Evolutionary conservation across 306 rosid genomes (phyloP).

Genomic region (Abrus pulchellus): DNA sequence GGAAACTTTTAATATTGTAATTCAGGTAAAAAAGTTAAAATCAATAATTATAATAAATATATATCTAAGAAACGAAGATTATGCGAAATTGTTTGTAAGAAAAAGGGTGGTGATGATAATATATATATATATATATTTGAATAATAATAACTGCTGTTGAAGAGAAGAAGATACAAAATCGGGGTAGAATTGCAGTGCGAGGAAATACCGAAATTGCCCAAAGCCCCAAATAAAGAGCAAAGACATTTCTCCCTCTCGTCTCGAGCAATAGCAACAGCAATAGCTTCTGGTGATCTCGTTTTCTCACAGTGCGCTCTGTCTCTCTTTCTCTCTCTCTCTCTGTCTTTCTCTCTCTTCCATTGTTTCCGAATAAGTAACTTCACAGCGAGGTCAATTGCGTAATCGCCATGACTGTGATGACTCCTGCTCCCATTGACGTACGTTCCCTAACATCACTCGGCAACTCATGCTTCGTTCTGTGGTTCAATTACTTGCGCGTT

Average conservation of each 20-base stretch:
- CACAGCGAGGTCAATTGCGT: conserved; percentile 52
- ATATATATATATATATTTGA: too few species aligned
- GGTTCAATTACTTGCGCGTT: conserved; percentile 35
- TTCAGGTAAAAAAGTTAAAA: too few species aligned
- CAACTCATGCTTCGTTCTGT: conserved; percentile 30
- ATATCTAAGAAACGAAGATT: too few species aligned
- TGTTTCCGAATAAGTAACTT: conserved; percentile 37
- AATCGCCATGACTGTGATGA: conserved; percentile 73
- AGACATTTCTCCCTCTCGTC: conserved; percentile 46
- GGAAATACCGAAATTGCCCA: conserved; percentile 52
- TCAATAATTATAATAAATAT: too few species aligned
- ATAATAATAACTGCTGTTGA: background rate
- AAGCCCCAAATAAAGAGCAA: conserved; percentile 49
- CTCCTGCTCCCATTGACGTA: conserved; percentile 89
- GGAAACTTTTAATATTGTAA: too few species aligned
- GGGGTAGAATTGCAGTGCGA: background rate
- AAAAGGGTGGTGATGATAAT: too few species aligned
- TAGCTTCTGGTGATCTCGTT: conserved; percentile 61
- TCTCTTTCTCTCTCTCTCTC: conserved; percentile 28
- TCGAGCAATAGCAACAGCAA: conserved; percentile 36
- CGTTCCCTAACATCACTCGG: conserved; percentile 46
- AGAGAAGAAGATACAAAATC: background rate
- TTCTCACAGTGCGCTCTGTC: conserved; percentile 40
- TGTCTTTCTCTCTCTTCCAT: conserved; percentile 54
- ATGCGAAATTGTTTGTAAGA: too few species aligned